These are phyloP conservation scores for Paraphoma chrysanthemicola DNA, from an alignment of 2,329 filamentous ascomycete species.

Conservation along the genomic window DNA sequence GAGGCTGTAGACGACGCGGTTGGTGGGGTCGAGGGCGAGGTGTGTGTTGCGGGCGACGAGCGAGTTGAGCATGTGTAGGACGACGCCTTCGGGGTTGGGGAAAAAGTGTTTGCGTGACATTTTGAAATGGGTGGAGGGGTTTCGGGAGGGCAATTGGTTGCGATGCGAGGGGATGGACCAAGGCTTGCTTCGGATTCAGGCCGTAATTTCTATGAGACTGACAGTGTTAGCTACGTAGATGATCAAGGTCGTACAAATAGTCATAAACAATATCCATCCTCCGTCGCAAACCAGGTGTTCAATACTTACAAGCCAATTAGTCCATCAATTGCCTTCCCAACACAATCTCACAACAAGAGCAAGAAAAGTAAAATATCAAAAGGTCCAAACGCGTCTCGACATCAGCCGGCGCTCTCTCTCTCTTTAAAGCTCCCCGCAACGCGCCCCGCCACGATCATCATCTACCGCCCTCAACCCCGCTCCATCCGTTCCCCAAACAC, in stretches of 20 bases:
- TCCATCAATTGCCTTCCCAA: no score
- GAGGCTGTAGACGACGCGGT: constrained; percentile 58
- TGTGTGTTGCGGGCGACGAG: constrained; percentile 54
- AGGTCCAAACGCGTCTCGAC: neutral
- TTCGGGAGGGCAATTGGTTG: neutral
- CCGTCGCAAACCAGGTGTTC: neutral
- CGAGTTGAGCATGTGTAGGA: constrained; percentile 57
- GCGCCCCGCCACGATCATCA: constrained; percentile 28
- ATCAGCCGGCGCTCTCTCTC: constrained; percentile 11
- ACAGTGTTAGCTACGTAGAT: neutral
- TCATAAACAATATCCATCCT: no score
- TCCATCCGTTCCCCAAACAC: neutral
- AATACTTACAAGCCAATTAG: no score
- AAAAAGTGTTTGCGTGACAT: constrained; percentile 66
- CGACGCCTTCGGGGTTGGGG: constrained; percentile 57
- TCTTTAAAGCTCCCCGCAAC: constrained; percentile 32
- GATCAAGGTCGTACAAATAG: no score
- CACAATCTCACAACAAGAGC: neutral
- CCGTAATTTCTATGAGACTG: neutral
- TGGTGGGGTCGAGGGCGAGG: constrained; percentile 53
- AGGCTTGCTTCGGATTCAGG: neutral
- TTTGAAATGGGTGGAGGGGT: constrained; percentile 3
- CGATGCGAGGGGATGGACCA: neutral
- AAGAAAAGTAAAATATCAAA: neutral
- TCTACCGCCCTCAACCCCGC: constrained; percentile 13